Conservation (phyloP, 2,329 filamentous ascomycete genomes). For the Fusarium haematococcum region DNA sequence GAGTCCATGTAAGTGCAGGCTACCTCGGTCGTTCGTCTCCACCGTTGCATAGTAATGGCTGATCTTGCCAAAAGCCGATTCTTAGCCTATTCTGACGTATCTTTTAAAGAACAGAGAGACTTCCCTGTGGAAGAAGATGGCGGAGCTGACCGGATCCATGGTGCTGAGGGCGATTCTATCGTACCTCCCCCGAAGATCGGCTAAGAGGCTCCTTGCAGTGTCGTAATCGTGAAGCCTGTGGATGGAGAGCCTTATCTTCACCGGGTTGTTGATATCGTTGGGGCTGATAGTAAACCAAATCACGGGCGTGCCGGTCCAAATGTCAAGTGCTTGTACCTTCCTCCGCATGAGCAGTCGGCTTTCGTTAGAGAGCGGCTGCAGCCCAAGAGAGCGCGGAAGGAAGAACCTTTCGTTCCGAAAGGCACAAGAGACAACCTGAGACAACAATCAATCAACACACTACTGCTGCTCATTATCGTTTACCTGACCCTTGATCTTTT, state of each 20-base stretch:
- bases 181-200: not conserved
- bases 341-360: not conserved
- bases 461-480: too few relatives aligned
- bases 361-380: not conserved
- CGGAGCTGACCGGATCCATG: slow-evolving; percentile 16
- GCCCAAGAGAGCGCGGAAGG: too few relatives aligned
- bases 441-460: too few relatives aligned
- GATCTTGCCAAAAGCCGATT: slow-evolving; percentile 5
- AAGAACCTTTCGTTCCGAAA: too few relatives aligned
- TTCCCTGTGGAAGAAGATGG: slow-evolving; percentile 20
- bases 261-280: slow-evolving; percentile 23
- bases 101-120: slow-evolving; percentile 7
- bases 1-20: not conserved
- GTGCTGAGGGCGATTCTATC: not conserved
- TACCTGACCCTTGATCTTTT: too few relatives aligned
- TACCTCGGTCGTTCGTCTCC: not conserved
- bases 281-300: slow-evolving; percentile 21
- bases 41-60: not conserved
- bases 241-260: slow-evolving; percentile 21
- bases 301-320: slow-evolving; percentile 10
- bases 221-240: slow-evolving; percentile 4
- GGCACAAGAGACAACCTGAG: too few relatives aligned
- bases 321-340: not conserved
- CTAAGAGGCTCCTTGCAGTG: not conserved
- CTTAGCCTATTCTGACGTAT: not conserved